Evolutionary conservation across 257 asterid genomes (phyloP).

Genomic region (Jacaranda copaia): DNA sequence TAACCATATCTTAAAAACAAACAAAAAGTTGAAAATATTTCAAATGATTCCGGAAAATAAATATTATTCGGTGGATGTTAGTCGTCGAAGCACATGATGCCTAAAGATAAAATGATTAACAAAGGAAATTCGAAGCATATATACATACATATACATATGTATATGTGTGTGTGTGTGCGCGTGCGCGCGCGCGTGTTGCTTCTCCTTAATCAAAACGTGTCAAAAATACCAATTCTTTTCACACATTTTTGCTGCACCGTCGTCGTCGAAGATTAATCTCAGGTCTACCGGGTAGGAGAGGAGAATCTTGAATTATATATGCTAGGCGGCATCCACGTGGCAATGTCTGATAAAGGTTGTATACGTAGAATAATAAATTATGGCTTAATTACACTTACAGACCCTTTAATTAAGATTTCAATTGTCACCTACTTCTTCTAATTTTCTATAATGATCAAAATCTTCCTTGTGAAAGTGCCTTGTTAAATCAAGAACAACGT

Average conservation of each 20-base stretch:
- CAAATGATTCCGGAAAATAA: background rate
- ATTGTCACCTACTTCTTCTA: no score
- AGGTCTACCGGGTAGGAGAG: background rate
- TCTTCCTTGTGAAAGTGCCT: no score
- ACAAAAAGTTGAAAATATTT: constrained; percentile 21
- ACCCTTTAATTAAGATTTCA: no score
- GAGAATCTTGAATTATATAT: constrained; percentile 29
- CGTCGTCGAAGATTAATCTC: no score
- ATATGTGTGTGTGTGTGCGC: background rate
- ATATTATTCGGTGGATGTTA: constrained; percentile 18
- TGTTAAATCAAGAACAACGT: no score
- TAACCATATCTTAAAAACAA: constrained; percentile 19
- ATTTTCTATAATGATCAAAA: no score
- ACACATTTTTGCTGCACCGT: no score
- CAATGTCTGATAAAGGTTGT: background rate
- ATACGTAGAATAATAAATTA: no score
- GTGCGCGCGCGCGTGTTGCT: no score
- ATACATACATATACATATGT: no score
- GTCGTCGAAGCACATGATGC: constrained; percentile 30
- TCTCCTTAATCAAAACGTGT: constrained; percentile 11
- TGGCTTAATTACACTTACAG: no score
- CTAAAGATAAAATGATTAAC: constrained; percentile 14
- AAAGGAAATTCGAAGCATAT: constrained; percentile 19
- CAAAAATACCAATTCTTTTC: background rate
- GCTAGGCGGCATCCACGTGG: constrained; percentile 33